phyloP scores from a whole-genome alignment of 2,329 filamentous ascomycete species.

The Penicillium sp. region DNA sequence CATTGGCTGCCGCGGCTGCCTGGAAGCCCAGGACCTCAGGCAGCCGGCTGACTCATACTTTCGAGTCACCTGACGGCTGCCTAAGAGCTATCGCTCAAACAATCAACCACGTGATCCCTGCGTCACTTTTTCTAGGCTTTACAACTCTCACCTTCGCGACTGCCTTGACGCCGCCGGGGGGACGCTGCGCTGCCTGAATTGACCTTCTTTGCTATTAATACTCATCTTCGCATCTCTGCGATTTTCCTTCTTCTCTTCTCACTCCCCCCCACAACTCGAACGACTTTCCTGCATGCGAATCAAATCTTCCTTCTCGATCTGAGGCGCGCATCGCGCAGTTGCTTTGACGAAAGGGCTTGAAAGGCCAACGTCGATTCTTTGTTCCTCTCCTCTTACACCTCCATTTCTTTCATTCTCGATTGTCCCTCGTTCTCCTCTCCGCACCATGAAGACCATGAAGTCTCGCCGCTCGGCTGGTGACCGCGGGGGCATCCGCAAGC shows the following conservation, averaged over 20 bases:
- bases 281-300: constrained; percentile 25
- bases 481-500: constrained; percentile 57
- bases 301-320: constrained; percentile 16
- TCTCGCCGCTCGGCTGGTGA: constrained; percentile 34
- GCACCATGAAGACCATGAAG: constrained; percentile 37
- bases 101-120: constrained; percentile 27
- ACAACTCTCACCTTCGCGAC: constrained; percentile 8
- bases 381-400: neutral
- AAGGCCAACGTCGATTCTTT: constrained; percentile 1
- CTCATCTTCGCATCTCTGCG: neutral
- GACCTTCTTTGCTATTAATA: constrained; percentile 1
- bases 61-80: constrained; percentile 19
- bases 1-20: constrained; percentile 25
- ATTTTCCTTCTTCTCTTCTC: neutral
- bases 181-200: constrained; percentile 16
- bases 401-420: neutral
- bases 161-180: constrained; percentile 6
- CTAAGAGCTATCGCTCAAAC: neutral
- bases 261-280: neutral
- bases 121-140: constrained; percentile 37
- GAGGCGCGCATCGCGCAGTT: constrained; percentile 34
- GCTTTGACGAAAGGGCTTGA: constrained; percentile 2
- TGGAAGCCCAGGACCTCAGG: neutral
- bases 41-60: constrained; percentile 16
- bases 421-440: constrained; percentile 13